Evolutionary conservation across 2,329 filamentous ascomycete species (phyloP).

Genomic region (Verruconis gallopava): DNA sequence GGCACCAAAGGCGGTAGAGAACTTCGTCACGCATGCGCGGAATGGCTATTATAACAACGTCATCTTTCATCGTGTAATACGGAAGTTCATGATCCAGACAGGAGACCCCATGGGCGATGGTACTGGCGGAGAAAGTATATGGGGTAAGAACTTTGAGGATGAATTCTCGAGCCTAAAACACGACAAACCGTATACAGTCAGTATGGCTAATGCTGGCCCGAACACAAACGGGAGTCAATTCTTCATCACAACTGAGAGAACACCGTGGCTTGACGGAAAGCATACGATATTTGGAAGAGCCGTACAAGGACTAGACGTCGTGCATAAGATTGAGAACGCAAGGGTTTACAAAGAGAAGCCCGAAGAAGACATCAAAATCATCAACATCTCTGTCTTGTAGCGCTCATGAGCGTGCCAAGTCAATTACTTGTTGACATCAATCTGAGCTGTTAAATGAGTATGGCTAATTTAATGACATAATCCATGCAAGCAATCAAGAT

Average conservation of each 20-base stretch:
- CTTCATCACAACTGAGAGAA: slow-evolving; percentile 68
- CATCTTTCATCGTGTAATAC: slow-evolving; percentile 93
- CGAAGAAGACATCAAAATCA: slow-evolving; percentile 92
- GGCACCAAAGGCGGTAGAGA: slow-evolving; percentile 89
- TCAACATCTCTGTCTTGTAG: slow-evolving; percentile 54
- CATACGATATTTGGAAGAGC: slow-evolving; percentile 93
- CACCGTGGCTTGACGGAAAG: slow-evolving; percentile 88
- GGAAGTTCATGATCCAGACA: slow-evolving; percentile 94
- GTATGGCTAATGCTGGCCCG: slow-evolving; percentile 94
- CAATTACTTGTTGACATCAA: too few species aligned
- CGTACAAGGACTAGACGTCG: slow-evolving; percentile 80
- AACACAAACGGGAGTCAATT: slow-evolving; percentile 96
- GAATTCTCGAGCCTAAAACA: slow-evolving; percentile 80
- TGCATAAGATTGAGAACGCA: slow-evolving; percentile 88
- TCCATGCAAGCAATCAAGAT: too few species aligned
- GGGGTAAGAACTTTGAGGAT: slow-evolving; percentile 85
- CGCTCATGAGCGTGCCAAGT: background rate
- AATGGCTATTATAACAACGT: slow-evolving; percentile 95
- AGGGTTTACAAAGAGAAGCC: slow-evolving; percentile 86
- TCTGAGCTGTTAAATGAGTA: too few species aligned
- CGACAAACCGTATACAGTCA: slow-evolving; percentile 90
- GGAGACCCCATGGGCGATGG: slow-evolving; percentile 82
- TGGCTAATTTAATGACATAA: too few species aligned
- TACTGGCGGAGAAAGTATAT: slow-evolving; percentile 82
- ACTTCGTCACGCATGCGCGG: slow-evolving; percentile 85